Base-by-base conservation (phyloP, 1,284 basidiomycete species). In the Athelia sp. region DNA sequence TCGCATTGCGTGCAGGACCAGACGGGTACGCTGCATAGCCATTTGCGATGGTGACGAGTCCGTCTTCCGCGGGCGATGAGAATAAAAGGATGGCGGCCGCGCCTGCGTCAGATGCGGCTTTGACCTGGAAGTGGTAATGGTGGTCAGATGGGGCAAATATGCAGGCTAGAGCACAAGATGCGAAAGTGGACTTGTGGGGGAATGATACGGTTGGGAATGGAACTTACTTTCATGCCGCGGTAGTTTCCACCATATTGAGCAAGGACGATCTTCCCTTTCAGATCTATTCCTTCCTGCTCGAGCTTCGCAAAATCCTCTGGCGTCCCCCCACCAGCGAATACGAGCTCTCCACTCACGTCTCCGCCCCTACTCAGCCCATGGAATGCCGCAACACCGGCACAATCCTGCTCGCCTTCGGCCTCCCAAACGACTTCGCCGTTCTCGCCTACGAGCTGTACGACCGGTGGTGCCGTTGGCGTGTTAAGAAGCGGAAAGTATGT, bases 1-100 rank as follows among this genome's bases (percentile, higher is more conserved):
- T 83, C 0, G 89, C 90, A 64, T 94, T 90, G 35, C 91, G 80
- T 36, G 93, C 93, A 24, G 93, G 93, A 0, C 95, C 94, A 15
- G 81, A 73, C 1, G 95, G 96, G 65, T 97, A 90, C 15, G 82
- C 72, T 40, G 73, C 67, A 60, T 84, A 90, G 2, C 89, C 90
- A 54, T 95, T 93, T 51, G 79, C 81, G 18, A 80, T 79, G 2
- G 86, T 92, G 26, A 93, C 84, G 36, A 76, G 78, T 18, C 93
- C 93, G 60, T 98, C 93, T 61, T 97, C 93, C 48, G 83, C 84
- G 13, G 90, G 88, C 67, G 98, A 95, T 14, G 83, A 84, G 69
- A 93, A 98, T 58, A 98, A 94, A 45, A 88, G 65, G 23, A 82
- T 70, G 55, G 83, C 84, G 48, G 70, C 81, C 8, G 84, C 92